Conservation (phyloP, 2,329 filamentous ascomycete species). For the Verticillium albo-atrum region DNA sequence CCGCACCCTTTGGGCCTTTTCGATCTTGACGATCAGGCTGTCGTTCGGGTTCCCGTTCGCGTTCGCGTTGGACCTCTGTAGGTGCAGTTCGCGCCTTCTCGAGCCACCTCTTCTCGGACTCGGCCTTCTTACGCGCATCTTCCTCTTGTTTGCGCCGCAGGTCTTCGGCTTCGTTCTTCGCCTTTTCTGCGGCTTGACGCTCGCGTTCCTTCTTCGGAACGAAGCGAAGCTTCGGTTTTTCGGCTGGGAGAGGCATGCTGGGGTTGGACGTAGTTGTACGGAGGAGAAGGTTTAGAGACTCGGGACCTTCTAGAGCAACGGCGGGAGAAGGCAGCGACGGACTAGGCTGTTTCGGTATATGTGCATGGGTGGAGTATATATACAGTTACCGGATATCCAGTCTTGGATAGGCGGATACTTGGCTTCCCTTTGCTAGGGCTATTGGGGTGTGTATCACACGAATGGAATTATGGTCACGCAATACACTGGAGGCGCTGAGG, state of each 20-base stretch:
- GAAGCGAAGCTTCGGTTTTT: constrained; percentile 83
- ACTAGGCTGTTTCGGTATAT: too few species aligned
- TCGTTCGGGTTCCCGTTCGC: constrained; percentile 26
- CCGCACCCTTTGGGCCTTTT: constrained; percentile 21
- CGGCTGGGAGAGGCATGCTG: constrained; percentile 22
- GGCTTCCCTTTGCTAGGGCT: too few species aligned
- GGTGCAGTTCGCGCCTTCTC: not conserved
- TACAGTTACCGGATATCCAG: too few species aligned
- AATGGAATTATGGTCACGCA: too few species aligned
- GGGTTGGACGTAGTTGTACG: constrained; percentile 83
- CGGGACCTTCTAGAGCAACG: not conserved
- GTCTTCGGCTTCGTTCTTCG: constrained; percentile 62
- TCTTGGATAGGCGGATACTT: too few species aligned
- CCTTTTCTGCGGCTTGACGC: constrained; percentile 72
- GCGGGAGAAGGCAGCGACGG: too few species aligned
- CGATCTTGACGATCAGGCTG: constrained; percentile 31
- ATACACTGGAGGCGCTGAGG: too few species aligned
- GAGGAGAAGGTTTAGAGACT: constrained; percentile 55
- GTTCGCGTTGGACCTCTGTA: constrained; percentile 14
- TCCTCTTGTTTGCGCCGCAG: constrained; percentile 43
- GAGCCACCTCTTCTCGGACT: constrained; percentile 48
- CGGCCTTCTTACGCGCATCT: constrained; percentile 67
- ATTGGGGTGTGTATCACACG: too few species aligned
- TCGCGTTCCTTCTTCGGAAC: constrained; percentile 80
- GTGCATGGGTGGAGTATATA: too few species aligned